phyloP scores from a whole-genome alignment of 164 flowering plant species.

The Vitis amurensis region DNA sequence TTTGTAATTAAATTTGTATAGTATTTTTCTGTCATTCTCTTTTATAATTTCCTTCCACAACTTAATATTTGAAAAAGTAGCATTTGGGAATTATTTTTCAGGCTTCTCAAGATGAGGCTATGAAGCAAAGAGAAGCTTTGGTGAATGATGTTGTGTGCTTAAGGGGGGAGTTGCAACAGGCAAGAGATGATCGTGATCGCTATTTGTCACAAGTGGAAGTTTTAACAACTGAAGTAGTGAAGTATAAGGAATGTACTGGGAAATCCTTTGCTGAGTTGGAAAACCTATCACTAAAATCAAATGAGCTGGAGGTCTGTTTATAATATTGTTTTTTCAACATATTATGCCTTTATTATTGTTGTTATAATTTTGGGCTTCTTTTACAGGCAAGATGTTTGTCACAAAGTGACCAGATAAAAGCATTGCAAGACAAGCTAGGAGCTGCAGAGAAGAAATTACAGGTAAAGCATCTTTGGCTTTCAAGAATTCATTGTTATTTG shows the following conservation, averaged over 20 bases:
- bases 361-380: constrained; percentile 1
- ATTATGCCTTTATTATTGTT: background rate
- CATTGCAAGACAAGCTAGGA: constrained; percentile 55
- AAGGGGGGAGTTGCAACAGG: constrained; percentile 52
- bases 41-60: background rate
- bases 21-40: background rate
- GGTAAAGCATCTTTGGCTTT: constrained; percentile 33
- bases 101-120: constrained; percentile 54
- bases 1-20: background rate
- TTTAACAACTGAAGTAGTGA: constrained; percentile 36
- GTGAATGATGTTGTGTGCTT: constrained; percentile 43
- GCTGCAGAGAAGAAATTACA: constrained; percentile 61
- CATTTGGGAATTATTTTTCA: constrained; percentile 8
- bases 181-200: constrained; percentile 56
- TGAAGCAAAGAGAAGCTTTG: constrained; percentile 52
- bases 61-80: background rate
- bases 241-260: constrained; percentile 34
- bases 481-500: background rate
- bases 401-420: constrained; percentile 51
- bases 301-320: constrained; percentile 53
- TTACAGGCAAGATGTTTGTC: constrained; percentile 62
- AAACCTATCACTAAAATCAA: constrained; percentile 30
- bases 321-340: background rate
- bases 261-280: constrained; percentile 37
- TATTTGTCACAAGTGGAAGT: constrained; percentile 34